Evolutionary conservation across 768 basidiomycete genomes (phyloP).

Genomic region (Daedaleopsis sinensis): DNA sequence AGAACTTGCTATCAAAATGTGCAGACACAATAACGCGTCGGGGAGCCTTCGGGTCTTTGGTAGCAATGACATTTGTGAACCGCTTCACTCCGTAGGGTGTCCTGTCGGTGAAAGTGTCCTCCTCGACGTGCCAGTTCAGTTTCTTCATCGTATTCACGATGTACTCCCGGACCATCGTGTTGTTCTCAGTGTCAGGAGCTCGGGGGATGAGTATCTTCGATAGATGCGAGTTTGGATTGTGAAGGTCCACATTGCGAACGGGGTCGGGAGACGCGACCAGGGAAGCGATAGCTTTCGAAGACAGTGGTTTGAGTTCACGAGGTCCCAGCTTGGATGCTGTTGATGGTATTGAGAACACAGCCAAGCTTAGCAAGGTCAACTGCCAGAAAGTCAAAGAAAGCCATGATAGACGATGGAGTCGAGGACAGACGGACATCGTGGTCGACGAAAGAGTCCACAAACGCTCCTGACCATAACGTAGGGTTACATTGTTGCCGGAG

Average conservation of each 20-base stretch:
- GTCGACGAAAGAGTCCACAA: background rate
- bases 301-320: conserved; percentile 46
- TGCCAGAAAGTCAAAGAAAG: background rate
- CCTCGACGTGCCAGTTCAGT: conserved; percentile 87
- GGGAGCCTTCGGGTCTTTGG: conserved; percentile 86
- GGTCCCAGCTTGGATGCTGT: conserved; percentile 36
- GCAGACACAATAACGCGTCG: conserved; percentile 87
- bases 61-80: conserved; percentile 93
- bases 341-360: conserved; percentile 25
- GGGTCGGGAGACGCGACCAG: conserved; percentile 65
- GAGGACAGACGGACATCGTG: conserved; percentile 6
- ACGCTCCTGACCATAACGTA: conserved; percentile 4
- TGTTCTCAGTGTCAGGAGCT: conserved; percentile 73
- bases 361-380: background rate
- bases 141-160: conserved; percentile 71
- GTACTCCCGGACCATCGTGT: conserved; percentile 80
- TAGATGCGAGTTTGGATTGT: conserved; percentile 70
- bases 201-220: conserved; percentile 88
- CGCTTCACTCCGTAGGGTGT: conserved; percentile 82
- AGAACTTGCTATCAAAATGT: conserved; percentile 94
- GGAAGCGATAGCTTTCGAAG: conserved; percentile 50
- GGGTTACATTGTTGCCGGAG: conserved; percentile 1
- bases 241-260: conserved; percentile 65
- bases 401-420: background rate
- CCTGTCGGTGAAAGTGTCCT: conserved; percentile 73